Conservation (phyloP, 306 rosid genomes). For the Lathyrus sativus region DNA sequence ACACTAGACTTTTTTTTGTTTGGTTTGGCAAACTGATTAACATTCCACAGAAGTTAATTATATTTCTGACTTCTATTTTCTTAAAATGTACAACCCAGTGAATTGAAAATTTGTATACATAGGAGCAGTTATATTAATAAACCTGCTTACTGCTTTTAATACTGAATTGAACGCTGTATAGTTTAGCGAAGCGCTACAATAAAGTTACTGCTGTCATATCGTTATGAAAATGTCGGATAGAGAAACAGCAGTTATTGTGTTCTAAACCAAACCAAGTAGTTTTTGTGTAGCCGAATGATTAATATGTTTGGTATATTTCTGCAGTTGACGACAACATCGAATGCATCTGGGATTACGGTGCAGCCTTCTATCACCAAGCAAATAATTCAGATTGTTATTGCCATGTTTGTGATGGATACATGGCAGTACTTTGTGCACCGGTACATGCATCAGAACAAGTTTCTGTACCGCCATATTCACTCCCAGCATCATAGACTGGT, state of each 20-base stretch:
- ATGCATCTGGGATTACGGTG: constrained; percentile 47
- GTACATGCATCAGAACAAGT: constrained; percentile 91
- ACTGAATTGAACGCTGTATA: constrained; percentile 8
- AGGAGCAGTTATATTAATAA: not conserved
- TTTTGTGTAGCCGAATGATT: constrained; percentile 24
- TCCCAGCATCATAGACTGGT: constrained; percentile 82
- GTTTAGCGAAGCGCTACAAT: not conserved
- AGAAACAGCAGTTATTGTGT: too few species aligned
- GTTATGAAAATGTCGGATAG: too few species aligned
- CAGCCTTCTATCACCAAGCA: constrained; percentile 63
- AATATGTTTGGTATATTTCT: constrained; percentile 30
- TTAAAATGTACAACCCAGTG: constrained; percentile 2
- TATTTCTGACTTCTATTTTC: not conserved
- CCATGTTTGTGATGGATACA: constrained; percentile 84
- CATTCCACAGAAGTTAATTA: constrained; percentile 9
- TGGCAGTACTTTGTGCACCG: constrained; percentile 96
- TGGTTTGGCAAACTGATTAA: constrained; percentile 26
- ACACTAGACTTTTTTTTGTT: not conserved
- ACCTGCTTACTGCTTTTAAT: not conserved
- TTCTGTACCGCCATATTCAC: constrained; percentile 77
- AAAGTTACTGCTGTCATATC: not conserved
- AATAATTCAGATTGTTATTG: constrained; percentile 63
- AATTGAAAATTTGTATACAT: constrained; percentile 7
- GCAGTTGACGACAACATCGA: constrained; percentile 60
- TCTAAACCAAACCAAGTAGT: not conserved